Evolutionary conservation across 352 stramenopile species (phyloP).

Genomic region (Phytophthora sojae): DNA sequence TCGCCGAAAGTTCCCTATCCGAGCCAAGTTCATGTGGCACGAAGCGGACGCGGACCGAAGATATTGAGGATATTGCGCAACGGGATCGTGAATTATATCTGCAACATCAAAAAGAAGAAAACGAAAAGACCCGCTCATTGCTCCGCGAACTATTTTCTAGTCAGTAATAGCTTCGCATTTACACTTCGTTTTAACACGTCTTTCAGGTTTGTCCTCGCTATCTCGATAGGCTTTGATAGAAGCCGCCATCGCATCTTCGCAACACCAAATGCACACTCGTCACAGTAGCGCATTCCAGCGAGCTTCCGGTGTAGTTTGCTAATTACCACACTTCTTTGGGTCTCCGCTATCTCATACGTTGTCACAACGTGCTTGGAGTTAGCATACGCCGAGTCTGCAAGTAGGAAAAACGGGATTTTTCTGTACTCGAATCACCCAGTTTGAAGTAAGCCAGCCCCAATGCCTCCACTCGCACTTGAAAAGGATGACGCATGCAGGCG

Average conservation of each 20-base stretch:
- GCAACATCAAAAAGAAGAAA: no score
- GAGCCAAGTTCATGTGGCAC: no score
- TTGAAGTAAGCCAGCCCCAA: neutral
- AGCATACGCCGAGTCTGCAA: neutral
- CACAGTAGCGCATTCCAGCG: neutral
- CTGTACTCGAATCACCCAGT: neutral
- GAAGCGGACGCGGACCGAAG: no score
- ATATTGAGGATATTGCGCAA: no score
- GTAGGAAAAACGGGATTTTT: neutral
- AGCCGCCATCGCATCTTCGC: neutral
- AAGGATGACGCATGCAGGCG: neutral
- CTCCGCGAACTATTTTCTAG: no score
- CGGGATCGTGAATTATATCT: no score
- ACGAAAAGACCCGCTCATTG: no score
- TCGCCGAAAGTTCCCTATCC: no score
- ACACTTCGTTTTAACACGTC: no score
- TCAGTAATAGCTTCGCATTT: no score
- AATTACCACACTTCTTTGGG: neutral
- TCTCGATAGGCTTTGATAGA: no score
- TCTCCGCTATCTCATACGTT: neutral
- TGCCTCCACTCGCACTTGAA: neutral
- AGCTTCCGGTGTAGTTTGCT: neutral
- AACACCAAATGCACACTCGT: neutral
- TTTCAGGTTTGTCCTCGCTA: no score
- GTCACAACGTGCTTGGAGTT: neutral